These are phyloP conservation scores for Hypoxylon sp. DNA, from an alignment of 2,329 filamentous ascomycete species.

Conservation along the genomic window DNA sequence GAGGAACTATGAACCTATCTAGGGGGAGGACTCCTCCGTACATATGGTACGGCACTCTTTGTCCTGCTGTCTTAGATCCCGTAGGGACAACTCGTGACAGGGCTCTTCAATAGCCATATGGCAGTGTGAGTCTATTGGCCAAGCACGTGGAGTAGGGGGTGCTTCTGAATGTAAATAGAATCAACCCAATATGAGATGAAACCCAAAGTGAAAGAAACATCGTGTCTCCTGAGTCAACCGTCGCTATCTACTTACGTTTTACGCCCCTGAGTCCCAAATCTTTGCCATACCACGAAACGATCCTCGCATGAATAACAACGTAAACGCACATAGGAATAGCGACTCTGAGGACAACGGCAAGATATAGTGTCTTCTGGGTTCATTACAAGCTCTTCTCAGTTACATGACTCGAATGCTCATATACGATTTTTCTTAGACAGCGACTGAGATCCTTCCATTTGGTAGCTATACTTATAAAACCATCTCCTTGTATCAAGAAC, in stretches of 20 bases:
- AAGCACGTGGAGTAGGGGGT: not conserved
- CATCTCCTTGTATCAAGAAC: not conserved
- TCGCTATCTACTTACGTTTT: not conserved
- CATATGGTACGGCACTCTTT: too few species aligned
- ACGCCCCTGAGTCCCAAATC: not conserved
- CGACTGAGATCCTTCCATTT: not conserved
- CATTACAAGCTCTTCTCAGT: not conserved
- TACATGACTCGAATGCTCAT: not conserved
- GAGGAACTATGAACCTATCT: too few species aligned
- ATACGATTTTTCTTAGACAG: not conserved
- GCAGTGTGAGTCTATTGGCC: not conserved
- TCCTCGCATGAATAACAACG: not conserved
- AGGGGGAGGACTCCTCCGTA: too few species aligned
- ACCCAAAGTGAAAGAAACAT: not conserved
- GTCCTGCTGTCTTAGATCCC: too few species aligned
- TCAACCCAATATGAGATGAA: not conserved
- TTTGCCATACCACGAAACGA: not conserved
- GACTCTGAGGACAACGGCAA: not conserved
- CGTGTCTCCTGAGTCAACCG: not conserved
- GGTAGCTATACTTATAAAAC: not conserved
- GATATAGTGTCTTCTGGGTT: not conserved
- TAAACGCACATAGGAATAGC: not conserved
- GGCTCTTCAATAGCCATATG: not conserved
- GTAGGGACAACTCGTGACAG: too few species aligned
- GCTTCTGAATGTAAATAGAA: not conserved